phyloP scores from a whole-genome alignment of 2,329 filamentous ascomycete species.

The Aspergillus hiratsukae region DNA sequence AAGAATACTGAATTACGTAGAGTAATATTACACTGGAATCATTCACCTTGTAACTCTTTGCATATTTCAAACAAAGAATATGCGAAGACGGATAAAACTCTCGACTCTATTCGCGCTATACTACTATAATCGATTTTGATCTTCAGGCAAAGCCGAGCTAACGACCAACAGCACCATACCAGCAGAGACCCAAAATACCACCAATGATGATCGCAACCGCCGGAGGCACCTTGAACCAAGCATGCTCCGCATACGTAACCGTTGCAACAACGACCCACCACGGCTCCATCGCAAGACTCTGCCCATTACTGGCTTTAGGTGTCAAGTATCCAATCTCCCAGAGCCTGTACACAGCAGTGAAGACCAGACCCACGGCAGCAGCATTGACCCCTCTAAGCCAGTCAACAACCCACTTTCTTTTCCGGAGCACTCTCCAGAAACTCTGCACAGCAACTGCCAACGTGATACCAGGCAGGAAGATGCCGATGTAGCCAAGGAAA shows the following conservation, averaged over 20 bases:
- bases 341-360: constrained; percentile 60
- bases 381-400: constrained; percentile 56
- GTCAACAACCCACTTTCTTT: constrained; percentile 45
- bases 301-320: constrained; percentile 45
- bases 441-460: constrained; percentile 39
- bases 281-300: constrained; percentile 54
- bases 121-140: background rate
- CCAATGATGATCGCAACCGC: constrained; percentile 45
- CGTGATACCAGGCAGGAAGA: constrained; percentile 36
- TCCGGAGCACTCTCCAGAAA: constrained; percentile 51
- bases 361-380: constrained; percentile 57
- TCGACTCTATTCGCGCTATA: background rate
- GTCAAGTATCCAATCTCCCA: constrained; percentile 61
- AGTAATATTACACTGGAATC: background rate
- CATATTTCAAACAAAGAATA: background rate
- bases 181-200: constrained; percentile 44
- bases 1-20: background rate
- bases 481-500: constrained; percentile 46
- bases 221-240: constrained; percentile 46
- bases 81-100: background rate
- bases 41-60: background rate
- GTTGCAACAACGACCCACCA: constrained; percentile 62
- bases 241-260: constrained; percentile 43
- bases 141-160: background rate
- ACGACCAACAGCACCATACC: constrained; percentile 43